Evolutionary conservation across 768 basidiomycete genomes (phyloP), one percentile per base, ranked within the genome.

Genomic region (Crepidotus variabilis): DNA sequence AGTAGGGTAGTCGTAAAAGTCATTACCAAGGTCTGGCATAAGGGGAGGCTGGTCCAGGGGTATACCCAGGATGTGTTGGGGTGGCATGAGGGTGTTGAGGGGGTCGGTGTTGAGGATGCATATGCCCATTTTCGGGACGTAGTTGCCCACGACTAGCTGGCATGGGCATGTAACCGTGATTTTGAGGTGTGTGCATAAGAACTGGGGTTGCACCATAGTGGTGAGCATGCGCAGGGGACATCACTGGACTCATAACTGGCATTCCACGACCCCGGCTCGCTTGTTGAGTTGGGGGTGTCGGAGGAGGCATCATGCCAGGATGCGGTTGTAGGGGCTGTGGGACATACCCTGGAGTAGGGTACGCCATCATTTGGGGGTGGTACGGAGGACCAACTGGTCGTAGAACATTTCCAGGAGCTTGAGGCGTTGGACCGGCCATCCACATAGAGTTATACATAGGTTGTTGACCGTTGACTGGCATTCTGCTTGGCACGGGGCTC

Each of bases 341-440:
- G 24, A 72, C 69, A 63, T 85, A 87, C 34, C 75, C 78, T n/a
- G n/a, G n/a, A n/a, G n/a, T n/a, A 4, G 84, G 80, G 68, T 90
- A 91, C 13, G 84, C 68, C 71, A 90, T 76, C 70, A 89, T 73
- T 57, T 81, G 86, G 6, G 80, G 56, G 58, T 84, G 78, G 64
- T 89, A 90, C 18, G 88, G 85, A 7, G n/a, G n/a, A n/a, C n/a
- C n/a, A n/a, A n/a, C n/a, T n/a, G 81, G 78, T 43, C 86, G 80
- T 68, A 89, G 80, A 70, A 83, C 76, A 52, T 72, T 74, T 34
- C 71, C 73, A n/a, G n/a, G n/a, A n/a, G n/a, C n/a, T n/a, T n/a
- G n/a, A 20, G 77, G 76, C 39, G 72, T 77, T 10, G 75, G 69
- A 28, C 76, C 60, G 14, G 79, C 71, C 68, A 90, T 74, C 88